Evolutionary conservation across 495 filamentous ascomycete species (phyloP).

Genomic region (Clohesyomyces aquaticus): DNA sequence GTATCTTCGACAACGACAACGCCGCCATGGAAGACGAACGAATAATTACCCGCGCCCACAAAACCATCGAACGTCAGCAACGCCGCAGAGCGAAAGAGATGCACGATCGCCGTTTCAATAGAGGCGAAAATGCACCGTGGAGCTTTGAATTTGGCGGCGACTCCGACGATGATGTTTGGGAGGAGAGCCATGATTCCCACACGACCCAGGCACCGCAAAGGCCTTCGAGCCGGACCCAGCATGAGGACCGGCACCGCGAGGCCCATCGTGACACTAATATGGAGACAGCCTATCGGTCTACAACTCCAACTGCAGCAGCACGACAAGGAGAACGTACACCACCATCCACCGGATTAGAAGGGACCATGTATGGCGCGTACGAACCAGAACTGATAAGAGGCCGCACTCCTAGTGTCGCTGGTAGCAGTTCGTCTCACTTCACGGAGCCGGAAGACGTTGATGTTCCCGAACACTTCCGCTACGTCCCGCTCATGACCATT

Average conservation of each 20-base stretch:
- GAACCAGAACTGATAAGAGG: conserved; percentile 55
- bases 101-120: conserved; percentile 16
- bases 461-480: conserved; percentile 63
- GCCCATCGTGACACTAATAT: conserved; percentile 18
- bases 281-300: conserved; percentile 35
- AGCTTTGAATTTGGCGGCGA: conserved; percentile 80
- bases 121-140: conserved; percentile 55
- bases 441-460: conserved; percentile 58
- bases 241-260: background rate
- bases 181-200: conserved; percentile 33
- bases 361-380: conserved; percentile 76
- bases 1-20: conserved; percentile 45
- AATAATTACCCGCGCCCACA: conserved; percentile 43
- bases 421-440: conserved; percentile 60
- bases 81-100: conserved; percentile 34
- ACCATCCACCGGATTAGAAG: conserved; percentile 67
- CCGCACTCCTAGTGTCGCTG: conserved; percentile 62
- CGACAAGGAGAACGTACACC: conserved; percentile 45
- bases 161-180: conserved; percentile 54
- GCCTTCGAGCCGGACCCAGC: conserved; percentile 1
- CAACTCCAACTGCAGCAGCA: conserved; percentile 25
- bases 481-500: conserved; percentile 88
- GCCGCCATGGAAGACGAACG: conserved; percentile 63
- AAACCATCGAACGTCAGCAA: conserved; percentile 38
- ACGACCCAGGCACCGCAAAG: conserved; percentile 17